Conservation (phyloP, 208 protist species). For the Strigomonas galati region DNA sequence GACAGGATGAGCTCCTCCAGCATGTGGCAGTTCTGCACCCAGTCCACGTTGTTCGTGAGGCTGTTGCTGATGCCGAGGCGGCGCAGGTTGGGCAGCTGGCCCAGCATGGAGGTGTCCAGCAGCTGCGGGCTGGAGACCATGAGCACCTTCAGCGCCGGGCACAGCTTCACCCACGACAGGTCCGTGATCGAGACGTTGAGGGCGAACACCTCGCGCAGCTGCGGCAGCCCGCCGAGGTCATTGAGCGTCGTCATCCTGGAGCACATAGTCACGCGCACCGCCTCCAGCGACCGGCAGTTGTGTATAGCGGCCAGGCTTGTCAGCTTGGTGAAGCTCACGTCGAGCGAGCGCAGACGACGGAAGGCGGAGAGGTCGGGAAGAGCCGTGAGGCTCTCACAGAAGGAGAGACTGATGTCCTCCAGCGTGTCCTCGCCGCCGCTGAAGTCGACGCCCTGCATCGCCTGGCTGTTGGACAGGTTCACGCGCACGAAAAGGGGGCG, state of each 20-base stretch:
- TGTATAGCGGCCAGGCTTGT: not conserved
- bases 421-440: not conserved
- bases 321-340: not conserved
- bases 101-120: not conserved
- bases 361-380: conserved; percentile 15
- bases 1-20: conserved; percentile 21
- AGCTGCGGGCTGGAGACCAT: conserved; percentile 9
- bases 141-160: not conserved
- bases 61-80: conserved; percentile 8
- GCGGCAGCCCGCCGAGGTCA: not conserved
- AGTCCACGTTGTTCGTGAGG: not conserved
- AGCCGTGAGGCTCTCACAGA: not conserved
- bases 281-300: not conserved
- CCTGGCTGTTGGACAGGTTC: not conserved
- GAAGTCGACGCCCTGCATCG: not conserved
- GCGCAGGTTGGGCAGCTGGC: not conserved
- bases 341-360: not conserved
- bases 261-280: conserved; percentile 2
- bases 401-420: conserved; percentile 5
- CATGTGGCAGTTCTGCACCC: conserved; percentile 14
- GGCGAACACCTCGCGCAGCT: not conserved
- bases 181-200: not conserved
- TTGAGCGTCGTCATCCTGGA: not conserved
- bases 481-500: not conserved
- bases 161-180: not conserved